Evolutionary conservation across 768 basidiomycete genomes (phyloP).

Genomic region (Royoungia palumana): DNA sequence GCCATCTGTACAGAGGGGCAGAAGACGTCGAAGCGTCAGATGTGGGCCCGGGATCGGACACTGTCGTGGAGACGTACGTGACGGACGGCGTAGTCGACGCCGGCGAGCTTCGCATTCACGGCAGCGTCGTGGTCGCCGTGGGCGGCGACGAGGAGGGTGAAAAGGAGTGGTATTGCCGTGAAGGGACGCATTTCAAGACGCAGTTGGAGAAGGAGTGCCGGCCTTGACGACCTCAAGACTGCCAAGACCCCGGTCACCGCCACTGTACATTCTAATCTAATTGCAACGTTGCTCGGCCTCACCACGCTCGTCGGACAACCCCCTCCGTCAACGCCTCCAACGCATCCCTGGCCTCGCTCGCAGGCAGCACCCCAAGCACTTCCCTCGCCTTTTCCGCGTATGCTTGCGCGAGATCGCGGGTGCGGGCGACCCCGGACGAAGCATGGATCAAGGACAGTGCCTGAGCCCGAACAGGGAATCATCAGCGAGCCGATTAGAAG

Average conservation of each 20-base stretch:
- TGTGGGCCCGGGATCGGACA: slow-evolving; percentile 4
- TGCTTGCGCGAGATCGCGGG: slow-evolving; percentile 65
- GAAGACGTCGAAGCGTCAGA: slow-evolving; percentile 7
- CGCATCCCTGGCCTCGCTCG: slow-evolving; percentile 76
- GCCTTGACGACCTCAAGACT: not conserved
- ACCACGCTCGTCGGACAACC: slow-evolving; percentile 61
- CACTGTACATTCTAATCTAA: not conserved
- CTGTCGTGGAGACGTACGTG: slow-evolving; percentile 62
- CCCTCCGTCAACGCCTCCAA: slow-evolving; percentile 67
- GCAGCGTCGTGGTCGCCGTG: slow-evolving; percentile 63
- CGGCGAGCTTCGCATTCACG: slow-evolving; percentile 56
- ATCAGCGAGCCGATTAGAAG: not conserved
- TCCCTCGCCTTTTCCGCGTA: slow-evolving; percentile 79
- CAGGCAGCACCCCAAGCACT: slow-evolving; percentile 66
- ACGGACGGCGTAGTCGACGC: slow-evolving; percentile 70
- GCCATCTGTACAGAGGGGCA: slow-evolving; percentile 59
- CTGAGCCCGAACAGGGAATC: slow-evolving; percentile 34
- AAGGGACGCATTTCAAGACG: slow-evolving; percentile 45
- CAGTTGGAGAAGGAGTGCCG: slow-evolving; percentile 5
- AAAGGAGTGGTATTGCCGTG: slow-evolving; percentile 40
- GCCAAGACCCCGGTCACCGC: slow-evolving; percentile 23
- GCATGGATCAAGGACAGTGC: slow-evolving; percentile 54
- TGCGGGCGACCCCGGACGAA: slow-evolving; percentile 76
- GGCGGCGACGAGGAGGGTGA: slow-evolving; percentile 33
- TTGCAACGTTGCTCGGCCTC: not conserved